A percentile compares a stretch with the other conserved stretches of the same genome.
These are phyloP conservation scores for Daldinia eschscholtzii DNA, from an alignment of 2,329 filamentous ascomycete genomes.

Conservation along the genomic window DNA sequence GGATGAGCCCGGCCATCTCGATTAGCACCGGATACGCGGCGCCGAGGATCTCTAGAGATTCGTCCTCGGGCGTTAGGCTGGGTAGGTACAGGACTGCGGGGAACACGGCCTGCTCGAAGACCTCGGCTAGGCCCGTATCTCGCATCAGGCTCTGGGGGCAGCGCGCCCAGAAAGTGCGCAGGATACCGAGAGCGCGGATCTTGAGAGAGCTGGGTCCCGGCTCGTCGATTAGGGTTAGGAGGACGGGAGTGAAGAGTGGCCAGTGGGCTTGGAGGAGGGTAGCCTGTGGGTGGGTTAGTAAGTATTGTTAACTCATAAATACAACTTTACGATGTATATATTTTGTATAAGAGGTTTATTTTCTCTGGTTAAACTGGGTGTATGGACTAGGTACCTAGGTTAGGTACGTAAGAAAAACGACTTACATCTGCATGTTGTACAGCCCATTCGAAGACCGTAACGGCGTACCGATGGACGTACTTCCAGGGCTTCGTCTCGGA, in stretches of 20 bases:
- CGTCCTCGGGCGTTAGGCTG: slow-evolving; percentile 77
- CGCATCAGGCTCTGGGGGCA: slow-evolving; percentile 67
- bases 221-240: slow-evolving; percentile 78
- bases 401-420: slow-evolving; percentile 35
- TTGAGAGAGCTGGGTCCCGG: slow-evolving; percentile 63
- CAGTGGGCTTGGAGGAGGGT: slow-evolving; percentile 67
- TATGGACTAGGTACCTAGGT: not conserved
- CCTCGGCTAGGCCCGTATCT: slow-evolving; percentile 72
- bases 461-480: slow-evolving; percentile 61
- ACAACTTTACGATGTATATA: not conserved
- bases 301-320: not conserved
- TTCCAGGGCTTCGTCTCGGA: slow-evolving; percentile 71
- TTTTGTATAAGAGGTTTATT: not conserved
- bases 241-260: slow-evolving; percentile 76
- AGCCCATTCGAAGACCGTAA: slow-evolving; percentile 73
- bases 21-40: slow-evolving; percentile 76
- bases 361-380: no score
- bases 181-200: slow-evolving; percentile 66
- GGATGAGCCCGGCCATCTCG: slow-evolving; percentile 61
- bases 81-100: slow-evolving; percentile 84
- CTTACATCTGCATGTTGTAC: slow-evolving; percentile 65
- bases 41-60: slow-evolving; percentile 74
- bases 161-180: slow-evolving; percentile 66
- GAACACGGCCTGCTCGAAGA: slow-evolving; percentile 77
- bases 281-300: slow-evolving; percentile 12